Base-by-base conservation (phyloP, 805 yeast genomes). In the Candida koratica region DNA sequence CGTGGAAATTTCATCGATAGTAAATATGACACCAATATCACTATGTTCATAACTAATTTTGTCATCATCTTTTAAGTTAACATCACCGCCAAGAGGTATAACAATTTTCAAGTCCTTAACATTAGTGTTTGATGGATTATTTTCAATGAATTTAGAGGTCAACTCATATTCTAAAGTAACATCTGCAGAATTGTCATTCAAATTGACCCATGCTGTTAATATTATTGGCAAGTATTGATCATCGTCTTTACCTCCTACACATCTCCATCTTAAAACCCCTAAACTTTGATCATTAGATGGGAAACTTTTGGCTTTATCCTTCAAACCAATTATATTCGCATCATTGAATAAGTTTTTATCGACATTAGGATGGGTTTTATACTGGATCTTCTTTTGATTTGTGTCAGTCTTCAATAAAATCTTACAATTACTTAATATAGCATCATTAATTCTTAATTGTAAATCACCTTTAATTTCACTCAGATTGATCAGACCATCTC, bases 311-410 rank as follows among this genome's bases (percentile, higher is more conserved):
- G 72, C 54, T 36, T 77, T 67, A 56, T 89, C 95, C 56, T 84
- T 85, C 53, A 89, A 73, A 0, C 83, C 83, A 51, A 93, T 78
- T 28, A 73, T 60, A 39, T 73, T 67, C 11, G 67, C 58, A 10
- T 72, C 56, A 29, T 73, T 69, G 59, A 90, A 93, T 52, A 76
- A 60, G 27, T 64, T 66, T 53, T 84, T 81, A 64, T 93, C 97
- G 46, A 93, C 94, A 56, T 90, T 89, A 45, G 98, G 98, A 67
- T 93, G 96, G 11, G 97, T 88, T 61, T 89, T 89, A 68, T 76
- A 93, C 54, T 82, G 88, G 30, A 79, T 67, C 45, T 65, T 77
- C 25, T 68, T 59, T 11, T 71, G 61, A 27, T 67, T 61, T 19
- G 73, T 71, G 15, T 61, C 67, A 27, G 79, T 69, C 27, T 66